phyloP scores from a whole-genome alignment of 148 eudicot species.

The Euryodendron excelsum region DNA sequence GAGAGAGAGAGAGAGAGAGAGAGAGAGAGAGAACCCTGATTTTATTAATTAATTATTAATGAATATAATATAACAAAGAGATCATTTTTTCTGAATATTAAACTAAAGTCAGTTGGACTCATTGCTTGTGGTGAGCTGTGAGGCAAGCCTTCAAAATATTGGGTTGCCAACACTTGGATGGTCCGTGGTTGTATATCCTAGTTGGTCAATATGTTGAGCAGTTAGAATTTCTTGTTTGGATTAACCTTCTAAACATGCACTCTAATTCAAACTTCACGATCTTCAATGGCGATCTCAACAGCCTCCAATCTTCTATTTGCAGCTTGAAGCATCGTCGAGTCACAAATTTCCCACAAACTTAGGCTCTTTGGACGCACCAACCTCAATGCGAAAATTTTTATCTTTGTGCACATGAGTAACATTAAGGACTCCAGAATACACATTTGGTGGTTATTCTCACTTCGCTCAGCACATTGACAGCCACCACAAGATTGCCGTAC shows the following conservation, averaged over 20 bases:
- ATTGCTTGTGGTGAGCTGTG: neutral
- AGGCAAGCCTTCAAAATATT: constrained; percentile 7
- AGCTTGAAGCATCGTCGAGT: constrained; percentile 24
- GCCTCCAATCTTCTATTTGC: constrained; percentile 46
- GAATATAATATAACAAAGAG: too few species aligned
- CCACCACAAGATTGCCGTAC: constrained; percentile 47
- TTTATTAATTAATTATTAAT: too few species aligned
- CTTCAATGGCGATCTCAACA: constrained; percentile 45
- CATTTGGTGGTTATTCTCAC: constrained; percentile 51
- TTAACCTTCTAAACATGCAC: constrained; percentile 58
- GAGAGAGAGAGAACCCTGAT: too few species aligned
- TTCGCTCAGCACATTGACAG: constrained; percentile 59
- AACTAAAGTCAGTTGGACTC: too few species aligned
- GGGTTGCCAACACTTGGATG: neutral
- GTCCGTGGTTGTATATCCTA: constrained; percentile 1
- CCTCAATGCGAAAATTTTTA: constrained; percentile 28
- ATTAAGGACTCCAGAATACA: constrained; percentile 51
- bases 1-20: too few species aligned
- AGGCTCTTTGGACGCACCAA: constrained; percentile 41
- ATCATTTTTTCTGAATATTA: too few species aligned
- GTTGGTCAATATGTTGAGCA: constrained; percentile 58
- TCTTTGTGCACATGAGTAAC: constrained; percentile 43
- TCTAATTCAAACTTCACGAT: constrained; percentile 58
- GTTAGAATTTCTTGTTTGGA: constrained; percentile 67
- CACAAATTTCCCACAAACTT: constrained; percentile 47